Evolutionary conservation across 192 early-diverging fungal species (phyloP).

Genomic region (Linnemannia elongata): DNA sequence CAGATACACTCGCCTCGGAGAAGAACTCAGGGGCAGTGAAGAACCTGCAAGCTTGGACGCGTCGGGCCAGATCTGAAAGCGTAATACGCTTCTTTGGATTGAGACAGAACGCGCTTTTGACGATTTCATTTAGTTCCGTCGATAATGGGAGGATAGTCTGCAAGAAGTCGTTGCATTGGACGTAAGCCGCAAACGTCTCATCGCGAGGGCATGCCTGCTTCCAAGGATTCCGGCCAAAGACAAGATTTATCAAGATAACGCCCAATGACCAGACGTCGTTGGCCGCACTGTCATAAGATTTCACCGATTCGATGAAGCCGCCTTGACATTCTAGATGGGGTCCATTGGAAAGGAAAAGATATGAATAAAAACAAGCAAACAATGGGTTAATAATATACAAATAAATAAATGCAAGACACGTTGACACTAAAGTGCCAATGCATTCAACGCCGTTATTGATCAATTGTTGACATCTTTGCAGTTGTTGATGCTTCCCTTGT

Average conservation of each 20-base stretch:
- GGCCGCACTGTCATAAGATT: constrained; percentile 68
- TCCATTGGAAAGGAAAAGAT: neutral
- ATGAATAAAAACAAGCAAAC: neutral
- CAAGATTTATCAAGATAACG: constrained; percentile 89
- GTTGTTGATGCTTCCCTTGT: neutral
- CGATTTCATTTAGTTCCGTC: constrained; percentile 69
- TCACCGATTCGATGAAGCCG: constrained; percentile 73
- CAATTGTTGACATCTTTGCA: neutral
- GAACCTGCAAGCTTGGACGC: constrained; percentile 58
- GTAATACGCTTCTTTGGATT: constrained; percentile 61
- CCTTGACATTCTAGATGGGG: constrained; percentile 69
- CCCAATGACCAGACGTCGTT: constrained; percentile 96
- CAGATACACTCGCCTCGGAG: neutral
- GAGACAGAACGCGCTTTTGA: constrained; percentile 61
- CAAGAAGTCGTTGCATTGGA: constrained; percentile 70
- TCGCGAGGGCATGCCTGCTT: constrained; percentile 76
- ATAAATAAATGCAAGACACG: constrained; percentile 51
- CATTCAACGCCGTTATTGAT: too few species aligned
- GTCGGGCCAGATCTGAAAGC: constrained; percentile 53
- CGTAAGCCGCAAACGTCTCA: constrained; percentile 69
- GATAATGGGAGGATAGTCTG: constrained; percentile 72
- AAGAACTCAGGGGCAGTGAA: constrained; percentile 60
- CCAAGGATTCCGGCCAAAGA: constrained; percentile 86
- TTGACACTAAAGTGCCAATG: constrained; percentile 12
- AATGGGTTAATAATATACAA: constrained; percentile 77